Evolutionary conservation across 2,329 filamentous ascomycete genomes (phyloP), one percentile per base, ranked within the genome.

Genomic region (Talaromyces amestolkiae): DNA sequence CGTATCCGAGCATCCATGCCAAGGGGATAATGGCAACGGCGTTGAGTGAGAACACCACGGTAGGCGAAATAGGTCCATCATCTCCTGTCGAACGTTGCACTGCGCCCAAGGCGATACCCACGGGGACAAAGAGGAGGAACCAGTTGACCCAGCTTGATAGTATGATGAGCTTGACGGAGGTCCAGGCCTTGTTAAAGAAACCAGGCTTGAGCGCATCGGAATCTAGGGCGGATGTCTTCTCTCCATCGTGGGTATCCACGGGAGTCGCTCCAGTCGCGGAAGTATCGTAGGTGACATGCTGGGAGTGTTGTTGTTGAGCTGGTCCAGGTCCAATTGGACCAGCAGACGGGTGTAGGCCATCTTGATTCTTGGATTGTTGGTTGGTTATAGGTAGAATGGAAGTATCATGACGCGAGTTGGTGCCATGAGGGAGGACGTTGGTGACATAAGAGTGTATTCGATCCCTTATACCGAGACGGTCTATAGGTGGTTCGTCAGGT

Each of bases 11-110:
- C 66, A 92, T 79, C 62, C 87, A 89, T 56, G 89, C 89, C 65
- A 92, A 82, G 27, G 89, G 89, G 63, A 92, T 84, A 72, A 92
- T 89, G 72, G 89, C 89, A 70, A 91, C 80, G 64, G 87, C 87
- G 75, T 92, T 92, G 78, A 91, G 83, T 67, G 83, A 87, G 75
- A 92, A 92, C 64, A 89, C 80, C 62, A 89, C 79, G 58, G 84
- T 88, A 33, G 87, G 84, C 58, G 82, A 82, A 64, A 85, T 72
- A 1, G 69, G 66, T 11, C 68, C 68, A 17, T 70, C 39, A 11
- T 71, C 56, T 7, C 70, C 70, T 65, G 66, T 66, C 17, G 58
- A 63, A 7, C 65, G 67, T 53, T 71, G 61, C 11, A 73, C 53
- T 10, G 71, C 70, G n/a, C 74, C 73, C 2, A 75, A 56, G 56